A percentile compares a stretch with the other conserved stretches of the same genome.
Conservation (phyloP, 805 yeast species). For the Zygosaccharomyces pseudorouxii region DNA sequence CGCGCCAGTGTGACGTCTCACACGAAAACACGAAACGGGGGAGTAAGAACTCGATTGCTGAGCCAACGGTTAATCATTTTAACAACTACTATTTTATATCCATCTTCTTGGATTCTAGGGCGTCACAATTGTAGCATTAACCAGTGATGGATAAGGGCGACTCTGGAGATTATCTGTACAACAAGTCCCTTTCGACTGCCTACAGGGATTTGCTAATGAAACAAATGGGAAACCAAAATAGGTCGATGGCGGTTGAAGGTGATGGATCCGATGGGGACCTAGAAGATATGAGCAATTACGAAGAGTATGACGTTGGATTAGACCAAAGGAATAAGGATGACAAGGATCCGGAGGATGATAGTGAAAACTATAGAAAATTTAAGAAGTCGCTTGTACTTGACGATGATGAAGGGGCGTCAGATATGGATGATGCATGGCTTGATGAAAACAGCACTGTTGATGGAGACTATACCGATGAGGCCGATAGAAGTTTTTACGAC, state of each 20-base stretch:
- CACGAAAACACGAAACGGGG: conserved; percentile 5
- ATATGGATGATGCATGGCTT: conserved; percentile 14
- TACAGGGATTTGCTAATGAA: conserved; percentile 17
- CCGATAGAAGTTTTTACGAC: conserved; percentile 22
- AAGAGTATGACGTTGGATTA: conserved; percentile 17
- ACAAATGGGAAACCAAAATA: conserved; percentile 12
- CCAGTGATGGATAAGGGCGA: not conserved
- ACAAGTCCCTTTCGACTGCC: conserved; percentile 14
- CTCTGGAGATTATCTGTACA: conserved; percentile 10
- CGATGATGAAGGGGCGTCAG: conserved; percentile 15
- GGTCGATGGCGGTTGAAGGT: conserved; percentile 8
- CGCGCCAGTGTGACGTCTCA: conserved; percentile 2
- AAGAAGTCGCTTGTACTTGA: conserved; percentile 18
- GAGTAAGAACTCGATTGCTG: not conserved
- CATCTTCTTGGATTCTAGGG: no score
- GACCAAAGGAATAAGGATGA: conserved; percentile 14
- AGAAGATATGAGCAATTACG: conserved; percentile 2
- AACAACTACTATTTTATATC: not conserved
- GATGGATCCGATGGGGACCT: conserved; percentile 4
- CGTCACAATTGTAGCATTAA: not conserved
- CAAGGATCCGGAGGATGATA: conserved; percentile 10
- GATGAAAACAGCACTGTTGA: conserved; percentile 20
- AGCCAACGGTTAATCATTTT: not conserved
- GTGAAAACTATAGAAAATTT: conserved; percentile 11
- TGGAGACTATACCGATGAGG: conserved; percentile 23